Evolutionary conservation across 257 asterid genomes (phyloP), one percentile per base, ranked within the genome.

Genomic region (Nicotiana knightiana): DNA sequence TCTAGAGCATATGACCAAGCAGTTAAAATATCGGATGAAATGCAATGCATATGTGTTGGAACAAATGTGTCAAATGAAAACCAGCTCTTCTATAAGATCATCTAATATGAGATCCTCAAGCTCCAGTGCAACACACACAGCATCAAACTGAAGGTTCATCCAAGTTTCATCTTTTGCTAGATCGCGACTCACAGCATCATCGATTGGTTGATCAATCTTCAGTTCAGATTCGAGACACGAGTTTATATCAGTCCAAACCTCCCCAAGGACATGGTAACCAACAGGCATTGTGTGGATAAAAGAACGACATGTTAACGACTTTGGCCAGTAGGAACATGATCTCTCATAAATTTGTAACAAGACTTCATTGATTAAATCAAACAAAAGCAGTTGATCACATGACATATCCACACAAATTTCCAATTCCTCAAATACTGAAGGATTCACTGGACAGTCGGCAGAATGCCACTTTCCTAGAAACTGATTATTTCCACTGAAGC

Each of bases 61-160:
- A 28, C 30, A 28, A 28, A 28, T 28, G 30, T 28, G 2, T 43
- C 79, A 73, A 73, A 18, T 26, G 79, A 73, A 84, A 77, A 87
- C 65, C 13, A 93, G 81, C 82, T 93, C 97, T 21, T 89, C 86
- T 70, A 94, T 17, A 79, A 94, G 93, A 86, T 93, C 96, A 85
- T 94, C 91, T 57, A 93, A 86, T 59, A 94, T 88, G 21, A 87
- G 65, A 33, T 89, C 94, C 77, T 93, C 97, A 66, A 94, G 68
- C 81, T 93, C 94, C 62, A 93, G 85, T 54, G 93, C 95, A 18
- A 89, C 91, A 79, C 92, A 89, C 86, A 93, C 97, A 2, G 88
- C 93, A 80, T 93, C 97, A 83, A 87, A 83, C 67, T 93, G 98
- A 12, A 93, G 85, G 84, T 86, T 92, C 97, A 94, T 91, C 98